phyloP scores from a whole-genome alignment of 2,329 filamentous ascomycete genomes.

The Aspergillus oerlinghausenensis region DNA sequence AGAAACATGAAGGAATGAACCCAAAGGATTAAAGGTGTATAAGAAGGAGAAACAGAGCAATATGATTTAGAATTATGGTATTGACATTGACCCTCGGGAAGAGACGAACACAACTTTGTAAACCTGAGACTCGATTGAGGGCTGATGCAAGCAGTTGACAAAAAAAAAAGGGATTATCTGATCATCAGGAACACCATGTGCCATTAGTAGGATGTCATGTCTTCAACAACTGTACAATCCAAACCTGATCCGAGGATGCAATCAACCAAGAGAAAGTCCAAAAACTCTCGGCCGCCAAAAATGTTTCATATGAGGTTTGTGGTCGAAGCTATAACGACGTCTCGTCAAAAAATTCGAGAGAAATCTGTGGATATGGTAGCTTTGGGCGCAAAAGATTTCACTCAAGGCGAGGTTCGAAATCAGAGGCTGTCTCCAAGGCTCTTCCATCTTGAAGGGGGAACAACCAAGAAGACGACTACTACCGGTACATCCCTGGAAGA shows the following conservation, averaged over 20 bases:
- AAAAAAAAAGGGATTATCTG: background rate
- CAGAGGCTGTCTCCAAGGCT: background rate
- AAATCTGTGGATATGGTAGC: background rate
- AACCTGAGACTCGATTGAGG: background rate
- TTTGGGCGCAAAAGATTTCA: background rate
- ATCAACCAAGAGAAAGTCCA: background rate
- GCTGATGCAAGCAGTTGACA: background rate
- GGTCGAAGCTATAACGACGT: background rate
- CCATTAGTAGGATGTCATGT: background rate
- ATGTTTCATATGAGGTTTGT: background rate
- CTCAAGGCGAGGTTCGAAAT: background rate
- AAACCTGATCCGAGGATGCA: background rate
- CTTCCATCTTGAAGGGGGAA: background rate
- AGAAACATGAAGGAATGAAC: background rate
- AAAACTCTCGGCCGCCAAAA: background rate
- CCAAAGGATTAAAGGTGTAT: background rate
- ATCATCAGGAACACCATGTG: background rate
- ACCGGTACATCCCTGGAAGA: constrained; percentile 6
- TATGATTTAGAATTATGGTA: background rate
- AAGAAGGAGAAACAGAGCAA: background rate
- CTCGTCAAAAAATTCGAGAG: background rate
- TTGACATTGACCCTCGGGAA: background rate
- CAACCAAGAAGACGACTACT: background rate
- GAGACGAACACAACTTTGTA: background rate
- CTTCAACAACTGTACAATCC: background rate